These are phyloP conservation scores for Fimicolochytrium jonesii DNA, from an alignment of 192 early-diverging fungal genomes.

Conservation along the genomic window DNA sequence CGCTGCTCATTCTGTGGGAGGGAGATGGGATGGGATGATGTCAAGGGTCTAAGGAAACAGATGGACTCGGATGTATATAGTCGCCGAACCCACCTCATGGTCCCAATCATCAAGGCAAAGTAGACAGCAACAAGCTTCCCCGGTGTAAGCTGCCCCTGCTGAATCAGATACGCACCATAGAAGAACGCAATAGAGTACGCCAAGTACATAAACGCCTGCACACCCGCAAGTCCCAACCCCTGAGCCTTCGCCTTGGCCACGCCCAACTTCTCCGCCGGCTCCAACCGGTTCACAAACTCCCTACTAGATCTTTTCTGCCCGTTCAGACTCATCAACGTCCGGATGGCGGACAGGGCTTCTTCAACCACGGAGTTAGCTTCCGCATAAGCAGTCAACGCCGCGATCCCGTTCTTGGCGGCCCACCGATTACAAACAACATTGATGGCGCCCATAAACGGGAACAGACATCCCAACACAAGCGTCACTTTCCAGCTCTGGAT, in stretches of 20 bases:
- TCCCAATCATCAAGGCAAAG: constrained; percentile 74
- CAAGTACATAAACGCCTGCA: constrained; percentile 15
- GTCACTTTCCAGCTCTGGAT: constrained; percentile 73
- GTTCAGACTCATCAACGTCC: constrained; percentile 75
- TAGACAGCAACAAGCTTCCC: constrained; percentile 69
- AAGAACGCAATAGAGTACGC: constrained; percentile 22
- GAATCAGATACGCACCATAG: constrained; percentile 48
- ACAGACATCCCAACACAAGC: constrained; percentile 69
- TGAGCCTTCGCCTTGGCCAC: constrained; percentile 7
- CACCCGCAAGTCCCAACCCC: constrained; percentile 9
- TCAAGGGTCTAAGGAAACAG: constrained; percentile 50
- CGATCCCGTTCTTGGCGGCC: constrained; percentile 11
- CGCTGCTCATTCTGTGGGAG: constrained; percentile 49
- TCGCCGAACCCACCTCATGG: constrained; percentile 38
- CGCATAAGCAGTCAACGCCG: constrained; percentile 10
- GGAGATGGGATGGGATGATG: constrained; percentile 63
- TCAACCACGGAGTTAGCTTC: constrained; percentile 56
- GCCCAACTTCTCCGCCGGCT: constrained; percentile 55
- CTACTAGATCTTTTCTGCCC: constrained; percentile 56
- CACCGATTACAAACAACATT: constrained; percentile 3
- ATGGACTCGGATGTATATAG: constrained; percentile 64
- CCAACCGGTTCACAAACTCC: constrained; percentile 1
- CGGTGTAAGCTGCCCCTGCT: constrained; percentile 31
- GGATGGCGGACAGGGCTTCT: constrained; percentile 79
- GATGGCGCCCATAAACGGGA: constrained; percentile 64